These are phyloP conservation scores for Melastoma malabathricum DNA, from an alignment of 345 rosid genomes.

Conservation along the genomic window DNA sequence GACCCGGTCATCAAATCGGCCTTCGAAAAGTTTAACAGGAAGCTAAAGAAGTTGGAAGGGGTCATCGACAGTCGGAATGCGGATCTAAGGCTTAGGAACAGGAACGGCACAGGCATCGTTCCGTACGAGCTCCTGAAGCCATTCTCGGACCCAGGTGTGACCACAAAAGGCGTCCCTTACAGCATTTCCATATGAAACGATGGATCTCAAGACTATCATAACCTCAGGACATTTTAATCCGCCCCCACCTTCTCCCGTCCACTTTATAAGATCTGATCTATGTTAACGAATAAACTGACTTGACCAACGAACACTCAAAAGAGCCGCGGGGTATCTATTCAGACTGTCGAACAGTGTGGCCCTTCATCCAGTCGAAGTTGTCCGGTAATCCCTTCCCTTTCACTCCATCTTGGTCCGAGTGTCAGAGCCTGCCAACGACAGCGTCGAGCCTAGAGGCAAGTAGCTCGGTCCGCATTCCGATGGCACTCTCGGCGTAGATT, in stretches of 20 bases:
- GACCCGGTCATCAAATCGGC: constrained; percentile 20
- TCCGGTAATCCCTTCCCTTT: too few relatives aligned
- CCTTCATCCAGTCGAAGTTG: too few relatives aligned
- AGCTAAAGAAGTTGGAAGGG: constrained; percentile 25
- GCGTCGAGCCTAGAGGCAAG: constrained; percentile 92
- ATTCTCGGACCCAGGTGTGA: constrained; percentile 28
- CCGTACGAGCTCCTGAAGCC: constrained; percentile 41
- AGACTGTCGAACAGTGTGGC: too few relatives aligned
- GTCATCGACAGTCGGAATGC: constrained; percentile 23
- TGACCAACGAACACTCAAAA: too few relatives aligned
- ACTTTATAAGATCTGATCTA: too few relatives aligned
- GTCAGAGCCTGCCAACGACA: constrained; percentile 84
- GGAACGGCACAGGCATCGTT: constrained; percentile 32
- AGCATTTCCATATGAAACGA: constrained; percentile 25
- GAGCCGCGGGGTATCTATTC: too few relatives aligned
- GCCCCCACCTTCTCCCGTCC: too few relatives aligned
- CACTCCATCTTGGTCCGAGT: constrained; percentile 88
- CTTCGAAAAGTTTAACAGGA: constrained; percentile 22
- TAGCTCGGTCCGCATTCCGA: constrained; percentile 89
- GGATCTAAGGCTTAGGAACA: constrained; percentile 14
- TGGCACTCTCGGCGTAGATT: constrained; percentile 95
- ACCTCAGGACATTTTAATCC: too few relatives aligned
- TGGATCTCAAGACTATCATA: too few relatives aligned
- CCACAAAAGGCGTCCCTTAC: constrained; percentile 38
- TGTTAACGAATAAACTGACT: too few relatives aligned